A percentile compares a stretch with the other conserved stretches of the same genome.
These are phyloP conservation scores for Aspergillus hancockii DNA, from an alignment of 495 filamentous ascomycete genomes.

Conservation along the genomic window DNA sequence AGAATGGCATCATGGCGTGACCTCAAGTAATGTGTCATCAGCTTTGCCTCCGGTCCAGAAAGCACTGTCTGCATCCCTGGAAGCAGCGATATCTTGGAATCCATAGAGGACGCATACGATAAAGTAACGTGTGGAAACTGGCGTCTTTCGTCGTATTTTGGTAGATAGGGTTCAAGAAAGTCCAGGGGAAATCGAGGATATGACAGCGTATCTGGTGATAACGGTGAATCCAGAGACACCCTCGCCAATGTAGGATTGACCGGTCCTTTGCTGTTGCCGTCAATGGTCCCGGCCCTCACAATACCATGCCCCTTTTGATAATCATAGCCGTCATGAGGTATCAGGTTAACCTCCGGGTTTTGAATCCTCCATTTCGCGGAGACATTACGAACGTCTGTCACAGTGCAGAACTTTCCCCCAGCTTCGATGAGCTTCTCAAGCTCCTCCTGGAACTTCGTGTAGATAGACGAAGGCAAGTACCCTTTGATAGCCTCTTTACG, in stretches of 20 bases:
- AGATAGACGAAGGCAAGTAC: slow-evolving; percentile 56
- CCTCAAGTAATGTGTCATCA: slow-evolving; percentile 90
- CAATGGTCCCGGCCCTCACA: slow-evolving; percentile 33
- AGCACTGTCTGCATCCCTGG: slow-evolving; percentile 76
- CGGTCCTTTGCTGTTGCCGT: slow-evolving; percentile 17
- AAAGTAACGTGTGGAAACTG: slow-evolving; percentile 63
- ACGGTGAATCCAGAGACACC: slow-evolving; percentile 23
- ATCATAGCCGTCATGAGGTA: slow-evolving; percentile 53
- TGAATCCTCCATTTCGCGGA: slow-evolving; percentile 54
- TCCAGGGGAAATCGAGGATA: slow-evolving; percentile 47
- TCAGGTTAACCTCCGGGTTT: slow-evolving; percentile 47
- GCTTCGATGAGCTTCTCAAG: slow-evolving; percentile 46
- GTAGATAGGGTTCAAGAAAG: slow-evolving; percentile 51
- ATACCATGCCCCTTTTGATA: slow-evolving; percentile 54
- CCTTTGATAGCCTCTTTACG: slow-evolving; percentile 51
- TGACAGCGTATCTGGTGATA: slow-evolving; percentile 47
- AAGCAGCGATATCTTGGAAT: slow-evolving; percentile 71
- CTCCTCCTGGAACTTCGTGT: slow-evolving; percentile 51
- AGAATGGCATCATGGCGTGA: slow-evolving; percentile 81
- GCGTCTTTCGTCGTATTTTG: slow-evolving; percentile 31
- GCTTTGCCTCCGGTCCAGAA: slow-evolving; percentile 78
- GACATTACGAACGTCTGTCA: slow-evolving; percentile 54
- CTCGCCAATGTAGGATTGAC: slow-evolving; percentile 16
- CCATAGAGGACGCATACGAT: slow-evolving; percentile 89
- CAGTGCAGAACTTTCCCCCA: slow-evolving; percentile 51